Base-by-base conservation (phyloP, 257 asterid species). In the Penstemon davidsonii region DNA sequence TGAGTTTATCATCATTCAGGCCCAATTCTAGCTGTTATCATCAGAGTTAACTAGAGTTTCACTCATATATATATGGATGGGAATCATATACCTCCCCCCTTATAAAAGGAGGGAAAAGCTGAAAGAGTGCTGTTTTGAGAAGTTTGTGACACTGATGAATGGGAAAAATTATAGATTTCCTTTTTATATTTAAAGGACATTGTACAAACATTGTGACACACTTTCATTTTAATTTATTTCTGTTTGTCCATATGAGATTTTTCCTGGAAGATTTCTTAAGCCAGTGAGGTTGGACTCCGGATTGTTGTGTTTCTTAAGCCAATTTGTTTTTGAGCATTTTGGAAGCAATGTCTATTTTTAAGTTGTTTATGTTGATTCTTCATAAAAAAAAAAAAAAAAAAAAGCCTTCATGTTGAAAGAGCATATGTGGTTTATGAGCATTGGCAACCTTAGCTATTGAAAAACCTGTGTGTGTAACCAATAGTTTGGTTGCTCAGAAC, bases 311-410 rank as follows among this genome's bases (percentile, higher is more conserved):
- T 25, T 19, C 50, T 50, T 47, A 52, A 7, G 37, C 38, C 11
- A 37, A 55, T 70, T 33, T 38, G 61, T 1, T 42, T 47, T 40
- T 64, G 55, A 45, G 57, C 19, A 49, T 50, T 72, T 66, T 69
- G 25, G 11, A 45, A 69, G 69, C 53, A 45, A 18, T 40, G 8
- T 65, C 62, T 53, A 40, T 12, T 60, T 53, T 55, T 61, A 54
- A 60, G 46, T 73, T 66, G 64, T 11, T 60, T 49, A n/a, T 53
- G 55, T 43, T 66, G 55, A 41, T 41, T 44, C 5, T 3, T 8
- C 6, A 57, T 11, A n/a, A n/a, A n/a, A n/a, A n/a, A n/a, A 4
- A 15, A 15, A 25, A 25, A 25, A 25, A 25, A 25, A 25, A 25
- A 25, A 25, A 25, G 33, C 3, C 1, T 25, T 25, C 1, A 25